Base-by-base conservation (phyloP, 345 rosid species). In the Nasturtium officinale region DNA sequence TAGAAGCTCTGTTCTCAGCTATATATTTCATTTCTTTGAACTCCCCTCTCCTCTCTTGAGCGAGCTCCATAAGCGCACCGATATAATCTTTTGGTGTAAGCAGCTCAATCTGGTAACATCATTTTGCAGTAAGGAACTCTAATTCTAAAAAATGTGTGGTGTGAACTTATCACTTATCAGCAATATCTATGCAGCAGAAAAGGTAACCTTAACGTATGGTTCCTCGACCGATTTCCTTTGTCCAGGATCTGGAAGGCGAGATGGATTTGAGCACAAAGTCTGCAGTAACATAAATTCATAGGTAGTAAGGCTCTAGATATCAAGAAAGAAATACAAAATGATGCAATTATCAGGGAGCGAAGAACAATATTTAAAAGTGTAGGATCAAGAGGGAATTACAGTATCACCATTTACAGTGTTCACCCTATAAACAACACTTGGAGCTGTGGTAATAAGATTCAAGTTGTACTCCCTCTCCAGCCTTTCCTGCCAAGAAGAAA, bases 241-340 rank as follows among this genome's bases (percentile, higher is more conserved):
- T 66, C 95, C 98, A 75, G 97, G 93, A 79, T 95, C 96, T 65
- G 99, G 99, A 80, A 95, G 99, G 26, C 85, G 73, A 61, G 97
- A 88, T 65, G 99, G 99, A 83, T 95, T 95, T 69, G 99, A 95
- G 82, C 99, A 95, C 79, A 91, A 85, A 64, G 88, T 86, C 99
- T 95, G 82, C 83, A 77, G 67, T 61, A 81, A 77, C 56, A 59
- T 79, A 47, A 30, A 52, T 46, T 74, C 9, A 71, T 75, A 46
- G 35, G 66, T 42, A 65, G 26, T 77, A 58, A 78, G 63, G 74
- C 72, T 74, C 25, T n/a, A 63, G 29, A 67, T 55, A 56, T 52
- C 67, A 55, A 66, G 21, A 35, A 26, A 51, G 45, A 69, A 17
- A 38, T 40, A 26, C 58, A 76, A 10, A 65, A 48, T 29, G 28